A percentile compares a stretch with the other conserved stretches of the same genome.
Conservation (phyloP, 148 eudicot species). For the Simmondsia chinensis region DNA sequence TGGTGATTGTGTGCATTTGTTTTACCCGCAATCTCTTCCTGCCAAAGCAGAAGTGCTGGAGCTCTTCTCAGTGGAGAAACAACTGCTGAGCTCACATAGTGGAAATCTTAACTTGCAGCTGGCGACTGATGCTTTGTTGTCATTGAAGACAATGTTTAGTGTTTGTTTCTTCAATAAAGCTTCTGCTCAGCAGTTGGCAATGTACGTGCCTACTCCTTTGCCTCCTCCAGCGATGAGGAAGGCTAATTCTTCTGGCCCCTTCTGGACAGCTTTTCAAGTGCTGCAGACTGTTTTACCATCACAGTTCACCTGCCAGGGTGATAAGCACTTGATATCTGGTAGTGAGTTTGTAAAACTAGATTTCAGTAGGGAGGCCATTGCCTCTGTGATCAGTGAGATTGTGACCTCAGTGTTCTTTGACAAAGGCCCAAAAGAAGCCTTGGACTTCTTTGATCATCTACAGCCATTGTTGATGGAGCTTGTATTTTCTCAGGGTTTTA, state of each 20-base stretch:
- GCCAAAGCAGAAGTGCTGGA: constrained; percentile 92
- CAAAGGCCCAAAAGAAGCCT: constrained; percentile 67
- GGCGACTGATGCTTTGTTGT: constrained; percentile 62
- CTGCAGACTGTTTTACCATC: constrained; percentile 59
- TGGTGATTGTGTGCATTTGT: constrained; percentile 91
- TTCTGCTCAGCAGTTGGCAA: constrained; percentile 68
- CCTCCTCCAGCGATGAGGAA: constrained; percentile 50
- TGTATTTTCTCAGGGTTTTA: constrained; percentile 62
- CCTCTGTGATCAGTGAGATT: constrained; percentile 46
- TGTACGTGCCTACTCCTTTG: constrained; percentile 43
- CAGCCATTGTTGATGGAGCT: constrained; percentile 89
- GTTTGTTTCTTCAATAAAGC: constrained; percentile 37
- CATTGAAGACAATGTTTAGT: constrained; percentile 54
- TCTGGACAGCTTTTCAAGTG: constrained; percentile 75
- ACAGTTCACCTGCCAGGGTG: constrained; percentile 53
- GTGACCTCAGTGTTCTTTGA: constrained; percentile 50
- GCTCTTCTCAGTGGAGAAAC: constrained; percentile 93
- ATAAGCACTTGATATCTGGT: constrained; percentile 30
- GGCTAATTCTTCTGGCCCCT: constrained; percentile 32
- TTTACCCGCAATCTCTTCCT: constrained; percentile 85
- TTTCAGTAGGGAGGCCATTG: constrained; percentile 44
- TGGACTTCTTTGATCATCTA: constrained; percentile 52
- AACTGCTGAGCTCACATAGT: constrained; percentile 81
- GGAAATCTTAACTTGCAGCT: constrained; percentile 89
- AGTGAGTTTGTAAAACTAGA: constrained; percentile 56